Evolutionary conservation across 2,329 filamentous ascomycete species (phyloP), one percentile per base, ranked within the genome.

Genomic region (Arthrobotrys entomopaga): DNA sequence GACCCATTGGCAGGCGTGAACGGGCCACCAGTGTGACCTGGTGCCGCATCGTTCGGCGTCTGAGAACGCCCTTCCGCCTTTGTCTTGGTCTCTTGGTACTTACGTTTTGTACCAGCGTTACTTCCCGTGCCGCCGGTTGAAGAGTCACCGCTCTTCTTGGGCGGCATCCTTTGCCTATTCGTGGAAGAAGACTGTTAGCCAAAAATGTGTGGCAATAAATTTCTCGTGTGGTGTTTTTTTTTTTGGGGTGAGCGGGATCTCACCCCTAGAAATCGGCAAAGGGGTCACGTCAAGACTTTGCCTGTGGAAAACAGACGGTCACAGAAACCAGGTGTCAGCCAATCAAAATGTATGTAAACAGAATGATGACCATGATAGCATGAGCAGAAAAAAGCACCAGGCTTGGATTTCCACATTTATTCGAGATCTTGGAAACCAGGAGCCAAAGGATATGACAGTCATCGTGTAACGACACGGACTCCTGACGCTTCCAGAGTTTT

Each of bases 241-340:
- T 65, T 38, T 59, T 15, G 49, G 59, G 57, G 58, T 50, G 42
- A 70, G 57, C 66, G 56, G 60, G 66, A 73, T 73, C 69, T 66
- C 69, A 73, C 69, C 69, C 69, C 69, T 73, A 65, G 61, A 66
- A 66, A 65, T 73, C 69, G 69, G 69, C 69, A 73, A 73, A 73
- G 69, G 69, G 69, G 69, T 66, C 52, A 72, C 57, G 61, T n/a
- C n/a, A 50, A 49, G 29, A 34, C 29, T 48, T 66, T 11, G 29
- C 56, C 42, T 58, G 16, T 58, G 34, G 50, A 53, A 65, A 73
- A 66, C 50, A 66, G 61, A 73, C 61, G 54, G 43, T 13, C 40
- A 26, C 22, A 59, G 38, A 65, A 72, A 65, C 2, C 38, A 54
- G 24, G 40, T 24, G 54, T n/a, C 38, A 66, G 49, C 69, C 69